Evolutionary conservation across 2,329 filamentous ascomycete genomes (phyloP), one percentile per base, ranked within the genome.

Genomic region (Fusarium musae): DNA sequence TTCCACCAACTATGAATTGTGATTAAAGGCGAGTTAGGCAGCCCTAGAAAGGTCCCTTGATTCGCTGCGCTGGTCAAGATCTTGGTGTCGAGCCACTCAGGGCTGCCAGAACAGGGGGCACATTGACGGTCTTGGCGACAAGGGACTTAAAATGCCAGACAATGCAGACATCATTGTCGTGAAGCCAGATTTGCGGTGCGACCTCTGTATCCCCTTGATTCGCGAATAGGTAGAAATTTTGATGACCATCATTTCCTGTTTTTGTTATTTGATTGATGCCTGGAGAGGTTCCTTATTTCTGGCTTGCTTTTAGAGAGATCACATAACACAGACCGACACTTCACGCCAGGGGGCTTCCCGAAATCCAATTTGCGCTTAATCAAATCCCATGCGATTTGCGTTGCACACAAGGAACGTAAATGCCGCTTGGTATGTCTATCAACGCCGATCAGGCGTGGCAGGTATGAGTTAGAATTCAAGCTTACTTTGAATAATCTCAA

Each of bases 401-500:
- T 64, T 54, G 70, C 66, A 73, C 70, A 52, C 36, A 60, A 21
- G 37, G 46, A 47, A 63, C 49, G 62, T 67, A 68, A 63, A 68
- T 64, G 61, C 58, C 58, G 70, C 58, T 63, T 40, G 56, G 34
- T 34, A 66, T 69, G 53, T 73, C 74, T 71, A 73, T 76, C 62
- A 44, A 63, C 56, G 69, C 54, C 69, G 66, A 74, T 69, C 70
- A 56, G 62, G 62, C 44, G 63, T 64, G 58, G 67, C 73, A 66
- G 62, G 61, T 73, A 39, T 66, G 63, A 66, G 64, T 63, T 77
- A 76, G 67, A 77, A 69, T 75, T 77, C 75, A 77, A 77, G 75
- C 75, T 77, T 77, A 77, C 74, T 78, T 77, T 63, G 59, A 75
- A 75, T 74, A 74, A 69, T 71, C 70, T 73, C 70, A 77, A 73